These are phyloP conservation scores for Pythium folliculosum DNA, from an alignment of 352 stramenopile genomes.

Conservation along the genomic window DNA sequence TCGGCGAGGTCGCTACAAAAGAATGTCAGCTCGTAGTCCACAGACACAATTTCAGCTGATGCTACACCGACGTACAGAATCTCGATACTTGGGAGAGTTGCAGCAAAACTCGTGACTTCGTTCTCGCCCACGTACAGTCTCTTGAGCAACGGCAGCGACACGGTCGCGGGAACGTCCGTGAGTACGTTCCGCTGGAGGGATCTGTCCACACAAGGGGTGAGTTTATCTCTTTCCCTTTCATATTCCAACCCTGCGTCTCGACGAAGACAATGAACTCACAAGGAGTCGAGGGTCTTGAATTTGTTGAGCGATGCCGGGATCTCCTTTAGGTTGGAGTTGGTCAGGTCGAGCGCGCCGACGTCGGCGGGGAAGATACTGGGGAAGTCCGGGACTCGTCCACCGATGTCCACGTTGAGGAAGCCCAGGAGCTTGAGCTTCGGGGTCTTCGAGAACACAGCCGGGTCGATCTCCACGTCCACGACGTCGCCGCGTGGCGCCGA, in stretches of 20 bases:
- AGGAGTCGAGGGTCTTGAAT: too few species aligned
- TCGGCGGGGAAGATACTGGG: slow-evolving; percentile 3
- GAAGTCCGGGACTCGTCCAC: slow-evolving; percentile 13
- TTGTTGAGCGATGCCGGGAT: slow-evolving; percentile 3
- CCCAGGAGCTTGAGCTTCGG: slow-evolving; percentile 6
- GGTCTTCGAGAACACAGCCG: slow-evolving; percentile 2
- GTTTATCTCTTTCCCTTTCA: too few species aligned
- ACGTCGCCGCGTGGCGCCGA: slow-evolving; percentile 11
- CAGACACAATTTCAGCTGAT: too few species aligned
- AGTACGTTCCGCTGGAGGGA: slow-evolving; percentile 13
- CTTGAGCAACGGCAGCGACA: slow-evolving; percentile 2
- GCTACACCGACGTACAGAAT: slow-evolving; percentile 15
- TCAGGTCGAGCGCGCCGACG: slow-evolving; percentile 6
- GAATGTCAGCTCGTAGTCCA: background rate
- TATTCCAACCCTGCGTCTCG: too few species aligned
- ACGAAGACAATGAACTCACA: too few species aligned
- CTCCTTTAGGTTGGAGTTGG: slow-evolving; percentile 21
- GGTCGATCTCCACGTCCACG: slow-evolving; percentile 23
- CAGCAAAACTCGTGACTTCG: slow-evolving; percentile 4
- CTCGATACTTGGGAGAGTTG: slow-evolving; percentile 8
- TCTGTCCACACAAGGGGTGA: slow-evolving; percentile 1
- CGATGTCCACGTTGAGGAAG: slow-evolving; percentile 25
- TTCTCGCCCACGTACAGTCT: slow-evolving; percentile 16
- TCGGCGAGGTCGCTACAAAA: slow-evolving; percentile 17
- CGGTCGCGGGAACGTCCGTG: background rate